phyloP scores from a whole-genome alignment of 1,284 basidiomycete genomes.

The Inonotus obliquus region DNA sequence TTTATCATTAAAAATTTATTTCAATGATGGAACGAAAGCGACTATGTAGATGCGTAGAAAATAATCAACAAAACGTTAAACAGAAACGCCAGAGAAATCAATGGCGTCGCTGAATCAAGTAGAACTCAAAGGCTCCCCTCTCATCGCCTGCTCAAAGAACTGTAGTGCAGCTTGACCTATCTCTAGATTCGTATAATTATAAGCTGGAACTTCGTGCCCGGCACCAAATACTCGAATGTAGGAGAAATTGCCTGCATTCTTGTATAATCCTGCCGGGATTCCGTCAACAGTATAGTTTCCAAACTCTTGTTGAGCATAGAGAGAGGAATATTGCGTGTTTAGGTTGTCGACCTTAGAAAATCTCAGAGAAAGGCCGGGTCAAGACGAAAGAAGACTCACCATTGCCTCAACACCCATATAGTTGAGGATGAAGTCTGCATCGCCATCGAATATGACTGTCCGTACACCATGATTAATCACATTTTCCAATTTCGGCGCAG shows the following conservation, averaged over 20 bases:
- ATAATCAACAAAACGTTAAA: no score
- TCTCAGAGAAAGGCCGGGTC: conserved; percentile 24
- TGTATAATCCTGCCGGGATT: conserved; percentile 44
- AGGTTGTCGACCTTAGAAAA: conserved; percentile 33
- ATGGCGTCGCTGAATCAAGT: no score
- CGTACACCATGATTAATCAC: conserved; percentile 52
- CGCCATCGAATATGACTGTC: conserved; percentile 17
- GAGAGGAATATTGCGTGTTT: conserved; percentile 34
- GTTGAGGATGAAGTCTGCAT: conserved; percentile 54
- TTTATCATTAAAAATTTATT: no score
- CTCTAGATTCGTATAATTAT: conserved; percentile 24
- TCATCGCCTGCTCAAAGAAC: conserved; percentile 31
- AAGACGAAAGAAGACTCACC: conserved; percentile 32
- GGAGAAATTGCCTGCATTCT: conserved; percentile 58
- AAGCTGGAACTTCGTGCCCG: conserved; percentile 48
- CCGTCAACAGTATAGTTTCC: conserved; percentile 47
- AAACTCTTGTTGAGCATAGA: conserved; percentile 39
- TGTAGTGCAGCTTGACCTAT: conserved; percentile 28
- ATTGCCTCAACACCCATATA: conserved; percentile 57
- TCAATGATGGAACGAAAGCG: no score
- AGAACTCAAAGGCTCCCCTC: conserved; percentile 13
- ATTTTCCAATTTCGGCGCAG: conserved; percentile 46
- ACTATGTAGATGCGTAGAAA: no score
- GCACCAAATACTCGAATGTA: conserved; percentile 53
- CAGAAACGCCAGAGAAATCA: no score